Conservation (phyloP, 2,329 filamentous ascomycete species). For the Cordyceps fumosorosea region DNA sequence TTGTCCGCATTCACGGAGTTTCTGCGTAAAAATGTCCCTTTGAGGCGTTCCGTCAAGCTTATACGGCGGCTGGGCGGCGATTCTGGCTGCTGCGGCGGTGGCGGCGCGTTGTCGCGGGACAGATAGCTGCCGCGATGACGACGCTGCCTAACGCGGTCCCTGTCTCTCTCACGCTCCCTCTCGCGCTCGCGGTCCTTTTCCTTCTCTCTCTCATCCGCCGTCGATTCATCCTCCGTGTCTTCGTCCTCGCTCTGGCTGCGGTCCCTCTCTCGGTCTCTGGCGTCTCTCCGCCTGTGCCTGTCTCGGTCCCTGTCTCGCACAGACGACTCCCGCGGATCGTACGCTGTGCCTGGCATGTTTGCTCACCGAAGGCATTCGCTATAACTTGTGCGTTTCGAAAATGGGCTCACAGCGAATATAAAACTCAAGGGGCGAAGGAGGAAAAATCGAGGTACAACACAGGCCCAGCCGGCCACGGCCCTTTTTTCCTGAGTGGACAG, state of each 20-base stretch:
- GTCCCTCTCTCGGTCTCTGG: constrained; percentile 13
- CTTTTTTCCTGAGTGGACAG: background rate
- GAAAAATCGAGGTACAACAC: background rate
- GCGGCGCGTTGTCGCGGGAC: background rate
- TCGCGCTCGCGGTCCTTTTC: constrained; percentile 15
- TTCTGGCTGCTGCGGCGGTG: constrained; percentile 5
- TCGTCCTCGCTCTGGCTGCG: constrained; percentile 8
- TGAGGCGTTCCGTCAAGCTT: constrained; percentile 35
- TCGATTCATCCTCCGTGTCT: background rate
- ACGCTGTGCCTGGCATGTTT: constrained; percentile 4
- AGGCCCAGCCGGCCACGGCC: background rate
- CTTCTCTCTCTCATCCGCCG: constrained; percentile 13
- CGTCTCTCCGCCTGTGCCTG: constrained; percentile 15
- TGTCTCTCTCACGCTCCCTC: constrained; percentile 19
- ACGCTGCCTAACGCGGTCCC: constrained; percentile 15
- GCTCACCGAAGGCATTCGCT: background rate
- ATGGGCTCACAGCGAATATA: background rate
- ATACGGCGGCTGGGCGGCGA: constrained; percentile 29
- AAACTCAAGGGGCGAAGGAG: background rate
- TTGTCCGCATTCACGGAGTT: constrained; percentile 21
- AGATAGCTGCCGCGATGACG: constrained; percentile 17
- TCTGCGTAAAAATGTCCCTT: constrained; percentile 27
- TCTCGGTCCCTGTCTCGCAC: constrained; percentile 18
- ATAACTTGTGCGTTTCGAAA: background rate
- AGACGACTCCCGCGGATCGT: constrained; percentile 1